These are phyloP conservation scores for Phlyctochytrium planicorne DNA, from an alignment of 192 early-diverging fungal species.

Conservation along the genomic window DNA sequence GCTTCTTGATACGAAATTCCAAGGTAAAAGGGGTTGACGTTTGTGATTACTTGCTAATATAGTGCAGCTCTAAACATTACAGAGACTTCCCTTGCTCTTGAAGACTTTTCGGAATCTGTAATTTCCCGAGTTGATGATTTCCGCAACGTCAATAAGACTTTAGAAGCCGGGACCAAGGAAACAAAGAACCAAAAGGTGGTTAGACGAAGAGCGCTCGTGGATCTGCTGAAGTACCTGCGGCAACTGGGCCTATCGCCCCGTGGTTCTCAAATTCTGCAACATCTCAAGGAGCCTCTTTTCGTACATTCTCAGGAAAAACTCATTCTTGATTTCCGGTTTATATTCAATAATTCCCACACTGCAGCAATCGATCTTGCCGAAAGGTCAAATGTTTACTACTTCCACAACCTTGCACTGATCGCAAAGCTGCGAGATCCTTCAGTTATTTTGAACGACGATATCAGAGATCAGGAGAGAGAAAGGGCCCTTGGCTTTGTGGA, in stretches of 20 bases:
- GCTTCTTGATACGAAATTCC: conserved; percentile 1
- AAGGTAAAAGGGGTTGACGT: too few species aligned
- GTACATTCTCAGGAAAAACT: conserved; percentile 24
- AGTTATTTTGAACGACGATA: conserved; percentile 52
- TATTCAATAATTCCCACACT: too few species aligned
- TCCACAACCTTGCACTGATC: conserved; percentile 62
- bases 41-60: too few species aligned
- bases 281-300: conserved; percentile 34
- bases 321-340: conserved; percentile 4
- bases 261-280: conserved; percentile 23
- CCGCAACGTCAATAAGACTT: conserved; percentile 29
- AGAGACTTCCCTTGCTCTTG: too few species aligned
- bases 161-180: conserved; percentile 29
- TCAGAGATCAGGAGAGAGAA: conserved; percentile 65
- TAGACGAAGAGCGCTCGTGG: conserved; percentile 75
- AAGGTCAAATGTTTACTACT: conserved; percentile 70
- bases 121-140: conserved; percentile 42
- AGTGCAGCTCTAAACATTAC: too few species aligned
- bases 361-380: conserved; percentile 39
- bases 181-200: conserved; percentile 66
- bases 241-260: conserved; percentile 58
- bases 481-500: conserved; percentile 65
- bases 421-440: conserved; percentile 51
- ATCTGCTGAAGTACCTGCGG: conserved; percentile 71
- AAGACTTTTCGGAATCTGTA: conserved; percentile 36